Conservation (phyloP, 495 filamentous ascomycete species). For the Astrothelium subdiscretum region DNA sequence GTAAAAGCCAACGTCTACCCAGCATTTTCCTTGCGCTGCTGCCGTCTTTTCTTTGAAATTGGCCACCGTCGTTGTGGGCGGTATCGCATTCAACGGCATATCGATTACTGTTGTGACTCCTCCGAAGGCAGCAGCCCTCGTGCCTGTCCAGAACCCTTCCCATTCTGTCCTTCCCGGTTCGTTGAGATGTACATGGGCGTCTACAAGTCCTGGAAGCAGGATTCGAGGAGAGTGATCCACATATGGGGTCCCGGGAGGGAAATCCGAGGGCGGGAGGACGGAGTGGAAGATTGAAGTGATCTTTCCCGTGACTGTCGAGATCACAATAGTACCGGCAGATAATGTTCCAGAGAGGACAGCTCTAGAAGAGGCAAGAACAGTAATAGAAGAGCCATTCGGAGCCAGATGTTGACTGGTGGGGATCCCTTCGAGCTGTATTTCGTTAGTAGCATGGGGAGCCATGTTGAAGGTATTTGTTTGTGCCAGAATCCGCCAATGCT, state of each 20-base stretch:
- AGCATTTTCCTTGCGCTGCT: conserved; percentile 82
- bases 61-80: conserved; percentile 81
- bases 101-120: conserved; percentile 97
- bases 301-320: conserved; percentile 71
- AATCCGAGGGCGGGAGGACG: conserved; percentile 58
- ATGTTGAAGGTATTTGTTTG: not conserved
- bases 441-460: conserved; percentile 11
- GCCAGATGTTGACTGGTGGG: no score
- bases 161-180: conserved; percentile 96
- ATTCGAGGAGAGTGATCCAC: conserved; percentile 78
- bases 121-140: conserved; percentile 84
- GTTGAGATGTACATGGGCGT: conserved; percentile 96
- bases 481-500: not conserved
- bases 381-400: conserved; percentile 29
- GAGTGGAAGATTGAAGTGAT: conserved; percentile 66
- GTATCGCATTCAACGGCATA: conserved; percentile 97
- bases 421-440: not conserved
- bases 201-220: conserved; percentile 83
- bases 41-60: conserved; percentile 74
- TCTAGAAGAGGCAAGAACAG: conserved; percentile 71
- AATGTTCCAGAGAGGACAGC: conserved; percentile 58
- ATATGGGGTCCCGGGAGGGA: conserved; percentile 62
- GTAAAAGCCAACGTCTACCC: conserved; percentile 98
- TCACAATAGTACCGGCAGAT: conserved; percentile 64
- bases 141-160: conserved; percentile 95